A percentile compares a stretch with the other conserved stretches of the same genome.
Evolutionary conservation across 352 stramenopile genomes (phyloP).

Genomic region (Globisporangium paddicum): DNA sequence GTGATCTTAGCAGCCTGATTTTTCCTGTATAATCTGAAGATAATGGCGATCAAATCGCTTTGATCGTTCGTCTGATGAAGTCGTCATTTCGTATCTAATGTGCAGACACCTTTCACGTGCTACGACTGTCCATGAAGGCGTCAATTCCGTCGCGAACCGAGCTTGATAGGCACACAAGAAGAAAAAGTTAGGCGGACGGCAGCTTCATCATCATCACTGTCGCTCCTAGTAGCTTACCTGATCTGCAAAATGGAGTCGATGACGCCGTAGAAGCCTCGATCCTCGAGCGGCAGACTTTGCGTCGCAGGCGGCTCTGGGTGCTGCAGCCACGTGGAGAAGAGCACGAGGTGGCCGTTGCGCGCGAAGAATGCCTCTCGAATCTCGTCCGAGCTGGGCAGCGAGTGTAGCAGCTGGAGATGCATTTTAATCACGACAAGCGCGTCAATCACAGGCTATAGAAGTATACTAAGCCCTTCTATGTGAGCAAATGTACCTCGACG

Average conservation of each 20-base stretch:
- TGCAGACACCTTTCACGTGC: not conserved
- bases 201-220: not conserved
- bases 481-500: conserved; percentile 32
- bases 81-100: not conserved
- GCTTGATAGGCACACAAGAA: conserved; percentile 7
- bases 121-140: conserved; percentile 47
- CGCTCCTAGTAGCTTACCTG: conserved; percentile 41
- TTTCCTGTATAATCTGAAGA: not conserved
- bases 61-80: not conserved
- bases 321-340: conserved; percentile 74
- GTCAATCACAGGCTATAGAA: too few relatives aligned
- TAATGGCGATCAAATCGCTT: not conserved
- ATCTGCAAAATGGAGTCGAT: conserved; percentile 78
- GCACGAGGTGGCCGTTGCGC: conserved; percentile 51
- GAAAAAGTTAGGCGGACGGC: not conserved
- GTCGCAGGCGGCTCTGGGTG: conserved; percentile 67
- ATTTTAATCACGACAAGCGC: too few relatives aligned
- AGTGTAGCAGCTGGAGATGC: conserved; percentile 26
- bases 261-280: conserved; percentile 65
- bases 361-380: conserved; percentile 32
- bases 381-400: conserved; percentile 16
- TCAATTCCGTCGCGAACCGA: conserved; percentile 58
- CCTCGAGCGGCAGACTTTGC: conserved; percentile 55
- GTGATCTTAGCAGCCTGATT: not conserved
- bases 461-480: not conserved